Base-by-base conservation (phyloP, 2,329 filamentous ascomycete species). In the Hypoxylon sp. region DNA sequence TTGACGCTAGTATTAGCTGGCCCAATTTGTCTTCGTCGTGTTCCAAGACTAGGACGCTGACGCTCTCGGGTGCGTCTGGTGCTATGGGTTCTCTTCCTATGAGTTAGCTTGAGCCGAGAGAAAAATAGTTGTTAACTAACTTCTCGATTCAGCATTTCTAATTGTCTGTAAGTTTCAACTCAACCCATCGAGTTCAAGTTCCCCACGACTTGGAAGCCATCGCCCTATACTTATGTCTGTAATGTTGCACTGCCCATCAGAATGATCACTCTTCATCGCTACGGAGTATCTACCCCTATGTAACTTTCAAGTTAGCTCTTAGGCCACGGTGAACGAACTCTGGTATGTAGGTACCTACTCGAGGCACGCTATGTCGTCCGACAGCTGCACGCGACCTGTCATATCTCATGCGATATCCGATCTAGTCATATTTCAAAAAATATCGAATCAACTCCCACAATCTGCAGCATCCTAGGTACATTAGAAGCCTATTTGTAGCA, bases 331-430 rank as follows among this genome's bases (percentile, higher is more conserved):
- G 9, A 8, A 21, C 25, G 32, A 45, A 30, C 37, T 32, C 19
- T 5, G 30, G 25, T 5, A 23, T 52, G 46, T 5, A 23, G 47
- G 46, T 9, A 41, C 16, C n/a, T 43, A 7, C 14, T 50, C 25
- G 19, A 39, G 25, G 27, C 25, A 32, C 53, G 4, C 1, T 11
- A 1, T 41, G 6, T n/a, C 29, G 16, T 53, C 30, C 11, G 25
- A 56, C 25, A n/a, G 9, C 41, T 54, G 34, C 25, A 43, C 8
- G 51, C 50, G 64, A 64, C 57, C 51, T 55, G 16, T 67, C 65
- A 61, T 30, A 58, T 64, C 32, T 61, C 46, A 63, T 37, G 14
- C 14, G 32, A 39, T 60, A 46, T 53, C 9, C 56, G 56, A 67
- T 67, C 48, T 54, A n/a, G 46, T 16, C 34, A 32, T 29, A 12